Conservation (phyloP, 768 basidiomycete genomes). For the Hemileccinum impolitum region DNA sequence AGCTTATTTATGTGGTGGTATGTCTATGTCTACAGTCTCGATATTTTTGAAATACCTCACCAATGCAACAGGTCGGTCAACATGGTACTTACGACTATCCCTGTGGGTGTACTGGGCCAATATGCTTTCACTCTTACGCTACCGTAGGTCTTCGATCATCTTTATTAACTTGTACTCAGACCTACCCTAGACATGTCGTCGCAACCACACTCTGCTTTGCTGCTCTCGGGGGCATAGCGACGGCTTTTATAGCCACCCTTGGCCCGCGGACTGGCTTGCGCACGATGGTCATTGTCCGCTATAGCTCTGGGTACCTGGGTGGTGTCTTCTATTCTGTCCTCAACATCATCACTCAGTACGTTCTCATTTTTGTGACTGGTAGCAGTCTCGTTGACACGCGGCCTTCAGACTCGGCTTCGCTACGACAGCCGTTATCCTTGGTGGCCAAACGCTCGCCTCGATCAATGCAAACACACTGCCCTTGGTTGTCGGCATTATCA, state of each 20-base stretch:
- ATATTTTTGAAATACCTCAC: not conserved
- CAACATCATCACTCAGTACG: constrained; percentile 49
- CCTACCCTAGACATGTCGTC: constrained; percentile 35
- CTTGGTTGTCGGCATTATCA: constrained; percentile 46
- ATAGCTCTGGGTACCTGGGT: constrained; percentile 47
- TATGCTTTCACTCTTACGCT: constrained; percentile 48
- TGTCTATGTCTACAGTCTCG: constrained; percentile 3
- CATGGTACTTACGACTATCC: constrained; percentile 45
- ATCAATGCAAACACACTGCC: constrained; percentile 43
- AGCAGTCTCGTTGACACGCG: not conserved
- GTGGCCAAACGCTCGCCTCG: constrained; percentile 49
- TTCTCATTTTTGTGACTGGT: not conserved
- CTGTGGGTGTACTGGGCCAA: constrained; percentile 49
- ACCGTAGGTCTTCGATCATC: constrained; percentile 28
- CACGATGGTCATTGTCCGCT: constrained; percentile 52
- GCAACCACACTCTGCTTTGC: constrained; percentile 46
- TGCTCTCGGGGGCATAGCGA: constrained; percentile 38
- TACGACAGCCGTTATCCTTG: constrained; percentile 47
- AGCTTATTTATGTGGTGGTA: constrained; percentile 48
- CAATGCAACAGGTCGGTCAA: constrained; percentile 41
- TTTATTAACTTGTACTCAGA: not conserved
- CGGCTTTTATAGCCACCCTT: constrained; percentile 51
- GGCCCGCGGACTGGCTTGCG: constrained; percentile 52
- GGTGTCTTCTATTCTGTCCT: constrained; percentile 48
- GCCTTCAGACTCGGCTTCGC: constrained; percentile 44